Conservation (phyloP, 83 land plant genomes). For the Picea abies region DNA sequence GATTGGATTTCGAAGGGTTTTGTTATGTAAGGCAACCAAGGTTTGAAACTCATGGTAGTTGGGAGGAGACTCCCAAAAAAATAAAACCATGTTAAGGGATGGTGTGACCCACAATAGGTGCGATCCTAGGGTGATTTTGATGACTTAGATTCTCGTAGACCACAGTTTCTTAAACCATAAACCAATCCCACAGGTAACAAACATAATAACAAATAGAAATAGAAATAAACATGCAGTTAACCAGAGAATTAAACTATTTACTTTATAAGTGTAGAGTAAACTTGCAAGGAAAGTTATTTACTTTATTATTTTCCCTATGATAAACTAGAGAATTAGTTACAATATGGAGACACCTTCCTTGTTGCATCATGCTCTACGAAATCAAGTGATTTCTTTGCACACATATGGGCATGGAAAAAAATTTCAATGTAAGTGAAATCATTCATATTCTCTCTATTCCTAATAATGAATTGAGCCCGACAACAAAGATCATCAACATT, state of each 20-base stretch:
- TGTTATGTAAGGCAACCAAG: too few relatives aligned
- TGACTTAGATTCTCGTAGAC: too few relatives aligned
- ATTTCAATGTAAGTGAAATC: constrained; percentile 92
- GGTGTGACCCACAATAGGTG: too few relatives aligned
- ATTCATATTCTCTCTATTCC: constrained; percentile 73
- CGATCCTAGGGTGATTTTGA: too few relatives aligned
- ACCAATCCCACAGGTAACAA: too few relatives aligned
- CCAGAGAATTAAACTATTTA: background rate
- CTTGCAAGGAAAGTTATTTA: background rate
- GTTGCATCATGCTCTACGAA: constrained; percentile 41
- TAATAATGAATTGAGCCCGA: constrained; percentile 69
- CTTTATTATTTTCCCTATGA: background rate
- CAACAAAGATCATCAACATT: background rate
- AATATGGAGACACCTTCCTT: constrained; percentile 67
- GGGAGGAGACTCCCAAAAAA: too few relatives aligned
- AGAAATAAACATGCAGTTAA: constrained; percentile 63
- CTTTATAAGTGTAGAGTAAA: too few relatives aligned
- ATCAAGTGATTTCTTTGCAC: constrained; percentile 70
- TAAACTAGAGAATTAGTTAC: background rate
- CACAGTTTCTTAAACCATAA: too few relatives aligned
- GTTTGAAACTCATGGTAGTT: too few relatives aligned
- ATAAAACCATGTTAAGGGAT: too few relatives aligned
- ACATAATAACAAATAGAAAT: too few relatives aligned
- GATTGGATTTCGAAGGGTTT: too few relatives aligned
- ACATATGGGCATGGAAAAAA: constrained; percentile 82